phyloP scores from a whole-genome alignment of 2,329 filamentous ascomycete genomes.

The Phialocephala sp. region DNA sequence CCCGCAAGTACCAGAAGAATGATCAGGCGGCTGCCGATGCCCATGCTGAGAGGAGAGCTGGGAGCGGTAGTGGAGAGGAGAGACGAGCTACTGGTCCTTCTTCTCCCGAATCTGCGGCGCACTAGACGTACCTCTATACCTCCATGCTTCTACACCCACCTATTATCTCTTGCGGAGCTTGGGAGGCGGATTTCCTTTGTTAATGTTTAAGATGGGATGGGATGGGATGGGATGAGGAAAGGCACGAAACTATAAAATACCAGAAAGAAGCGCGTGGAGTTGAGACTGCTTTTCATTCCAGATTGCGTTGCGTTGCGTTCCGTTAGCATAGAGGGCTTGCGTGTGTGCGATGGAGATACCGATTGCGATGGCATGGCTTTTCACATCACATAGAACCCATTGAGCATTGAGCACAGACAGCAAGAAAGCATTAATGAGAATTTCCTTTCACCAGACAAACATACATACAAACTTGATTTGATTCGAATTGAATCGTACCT shows the following conservation, averaged over 20 bases:
- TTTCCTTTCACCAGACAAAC: too few species aligned
- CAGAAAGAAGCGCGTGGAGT: not conserved
- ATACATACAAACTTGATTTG: too few species aligned
- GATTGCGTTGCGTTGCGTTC: not conserved
- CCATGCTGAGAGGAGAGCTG: not conserved
- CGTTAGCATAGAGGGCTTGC: not conserved
- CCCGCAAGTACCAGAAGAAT: not conserved
- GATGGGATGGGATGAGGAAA: not conserved
- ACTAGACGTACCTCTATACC: not conserved
- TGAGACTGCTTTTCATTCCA: not conserved
- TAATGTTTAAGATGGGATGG: not conserved
- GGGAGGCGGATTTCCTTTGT: too few species aligned
- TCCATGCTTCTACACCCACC: too few species aligned
- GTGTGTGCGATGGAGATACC: not conserved
- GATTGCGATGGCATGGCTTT: not conserved
- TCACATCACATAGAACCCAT: not conserved
- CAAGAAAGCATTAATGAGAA: not conserved
- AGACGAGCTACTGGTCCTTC: not conserved
- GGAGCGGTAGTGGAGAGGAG: too few species aligned
- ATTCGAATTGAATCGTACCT: too few species aligned
- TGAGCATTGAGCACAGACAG: too few species aligned
- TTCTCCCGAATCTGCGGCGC: not conserved
- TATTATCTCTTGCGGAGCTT: too few species aligned
- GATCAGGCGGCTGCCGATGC: not conserved
- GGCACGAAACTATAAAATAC: too few species aligned